phyloP scores from a whole-genome alignment of 768 basidiomycete species.

The Coprinopsis cinerea region DNA sequence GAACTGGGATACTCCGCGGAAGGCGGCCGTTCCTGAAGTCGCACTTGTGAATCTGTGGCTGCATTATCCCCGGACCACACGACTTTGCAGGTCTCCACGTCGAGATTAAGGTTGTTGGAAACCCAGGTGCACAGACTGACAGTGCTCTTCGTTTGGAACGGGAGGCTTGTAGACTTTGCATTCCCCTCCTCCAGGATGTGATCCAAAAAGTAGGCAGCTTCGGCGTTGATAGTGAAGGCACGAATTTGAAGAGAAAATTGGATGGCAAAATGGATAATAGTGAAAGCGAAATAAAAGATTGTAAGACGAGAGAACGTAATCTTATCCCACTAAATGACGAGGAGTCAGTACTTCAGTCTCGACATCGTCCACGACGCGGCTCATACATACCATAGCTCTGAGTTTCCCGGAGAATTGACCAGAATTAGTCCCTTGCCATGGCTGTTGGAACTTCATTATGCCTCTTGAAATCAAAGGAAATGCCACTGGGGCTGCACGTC shows the following conservation, averaged over 20 bases:
- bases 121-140: slow-evolving; percentile 56
- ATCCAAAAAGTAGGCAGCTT: slow-evolving; percentile 48
- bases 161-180: slow-evolving; percentile 42
- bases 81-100: slow-evolving; percentile 38
- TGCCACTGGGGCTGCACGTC: slow-evolving; percentile 39
- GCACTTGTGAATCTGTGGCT: slow-evolving; percentile 12
- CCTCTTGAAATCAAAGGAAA: slow-evolving; percentile 22
- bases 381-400: slow-evolving; percentile 9
- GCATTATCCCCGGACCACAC: slow-evolving; percentile 40
- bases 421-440: background rate
- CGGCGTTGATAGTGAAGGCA: slow-evolving; percentile 59
- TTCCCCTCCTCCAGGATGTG: slow-evolving; percentile 46
- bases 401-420: slow-evolving; percentile 2
- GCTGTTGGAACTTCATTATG: slow-evolving; percentile 19
- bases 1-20: background rate
- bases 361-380: background rate
- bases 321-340: slow-evolving; percentile 51
- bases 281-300: slow-evolving; percentile 60
- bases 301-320: slow-evolving; percentile 65
- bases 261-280: slow-evolving; percentile 56
- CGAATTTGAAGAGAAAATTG: slow-evolving; percentile 66
- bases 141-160: slow-evolving; percentile 39
- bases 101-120: slow-evolving; percentile 34
- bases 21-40: background rate
- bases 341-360: background rate